phyloP scores from a whole-genome alignment of 345 rosid species.

The Gossypium rotundifolium region DNA sequence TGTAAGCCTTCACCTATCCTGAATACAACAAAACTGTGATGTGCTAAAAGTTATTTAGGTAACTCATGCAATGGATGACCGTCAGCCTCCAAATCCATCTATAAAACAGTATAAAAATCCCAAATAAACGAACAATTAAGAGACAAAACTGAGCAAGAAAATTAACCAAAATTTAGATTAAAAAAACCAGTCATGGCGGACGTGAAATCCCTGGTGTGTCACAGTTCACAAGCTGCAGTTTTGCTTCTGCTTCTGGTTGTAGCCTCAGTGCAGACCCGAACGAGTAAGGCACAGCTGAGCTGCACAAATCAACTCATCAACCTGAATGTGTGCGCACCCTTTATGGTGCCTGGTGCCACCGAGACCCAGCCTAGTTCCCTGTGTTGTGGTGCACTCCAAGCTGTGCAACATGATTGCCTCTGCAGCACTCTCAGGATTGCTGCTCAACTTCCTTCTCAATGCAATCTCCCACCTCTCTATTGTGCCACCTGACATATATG shows the following conservation, averaged over 20 bases:
- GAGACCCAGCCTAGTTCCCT: slow-evolving; percentile 35
- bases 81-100: not conserved
- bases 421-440: slow-evolving; percentile 80
- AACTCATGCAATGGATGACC: not conserved
- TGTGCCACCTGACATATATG: slow-evolving; percentile 34
- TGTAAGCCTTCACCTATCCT: not conserved
- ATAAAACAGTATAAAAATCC: not conserved
- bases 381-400: slow-evolving; percentile 59
- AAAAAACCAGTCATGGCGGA: not conserved
- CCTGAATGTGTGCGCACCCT: slow-evolving; percentile 65
- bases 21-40: not conserved
- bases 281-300: slow-evolving; percentile 32
- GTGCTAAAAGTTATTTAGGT: not conserved
- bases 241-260: slow-evolving; percentile 25
- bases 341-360: slow-evolving; percentile 54
- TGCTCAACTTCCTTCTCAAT: slow-evolving; percentile 60
- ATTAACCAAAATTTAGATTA: not conserved
- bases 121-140: not conserved
- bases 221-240: slow-evolving; percentile 4
- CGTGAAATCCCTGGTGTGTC: not conserved
- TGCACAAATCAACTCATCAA: slow-evolving; percentile 51
- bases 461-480: slow-evolving; percentile 54
- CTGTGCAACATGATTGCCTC: slow-evolving; percentile 58
- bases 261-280: slow-evolving; percentile 21
- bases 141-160: not conserved